Evolutionary conservation across 306 rosid species (phyloP), one percentile per base, ranked within the genome.

Genomic region (Cicer bijugum): DNA sequence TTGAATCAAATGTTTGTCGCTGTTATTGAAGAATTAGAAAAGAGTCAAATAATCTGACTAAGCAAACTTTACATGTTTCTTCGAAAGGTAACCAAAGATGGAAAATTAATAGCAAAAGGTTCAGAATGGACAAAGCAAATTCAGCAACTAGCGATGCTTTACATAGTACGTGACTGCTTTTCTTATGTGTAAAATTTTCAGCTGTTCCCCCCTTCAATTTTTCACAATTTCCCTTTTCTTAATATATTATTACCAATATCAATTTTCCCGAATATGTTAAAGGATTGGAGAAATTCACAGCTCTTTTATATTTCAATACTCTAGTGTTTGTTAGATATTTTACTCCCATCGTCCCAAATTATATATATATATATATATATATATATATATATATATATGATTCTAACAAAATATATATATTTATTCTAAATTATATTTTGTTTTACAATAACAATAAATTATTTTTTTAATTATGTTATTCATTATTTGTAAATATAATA

Each of bases 21-120:
- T 73, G 73, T 61, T 73, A 48, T 39, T 68, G 71, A 81, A 62
- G 83, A 74, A 74, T 69, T 0, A 40, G 48, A 52, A 62, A 63
- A 78, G 64, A 38, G 80, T 77, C 81, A 80, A 76, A 80, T 48
- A 57, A 80, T 80, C 75, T 56, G 82, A 84, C 78, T 73, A 73
- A 69, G 78, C 80, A 77, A 74, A 73, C 58, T 74, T 62, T 69
- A 12, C 17, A 28, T 55, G 83, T 69, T 69, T 78, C 70, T 72
- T 45, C 78, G 63, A 39, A 20, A 14, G 51, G 78, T 48, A 81
- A 76, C 71, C 57, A 43, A 43, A 58, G 66, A n/a, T 12, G 1
- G 64, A 64, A 65, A 79, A 43, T 67, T 12, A 45, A 23, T 51
- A 48, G 50, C 33, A 60, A 50, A 55, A 66, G 75, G 37, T 69